Conservation (phyloP, 2,329 filamentous ascomycete genomes). For the Scytalidium lignicola region DNA sequence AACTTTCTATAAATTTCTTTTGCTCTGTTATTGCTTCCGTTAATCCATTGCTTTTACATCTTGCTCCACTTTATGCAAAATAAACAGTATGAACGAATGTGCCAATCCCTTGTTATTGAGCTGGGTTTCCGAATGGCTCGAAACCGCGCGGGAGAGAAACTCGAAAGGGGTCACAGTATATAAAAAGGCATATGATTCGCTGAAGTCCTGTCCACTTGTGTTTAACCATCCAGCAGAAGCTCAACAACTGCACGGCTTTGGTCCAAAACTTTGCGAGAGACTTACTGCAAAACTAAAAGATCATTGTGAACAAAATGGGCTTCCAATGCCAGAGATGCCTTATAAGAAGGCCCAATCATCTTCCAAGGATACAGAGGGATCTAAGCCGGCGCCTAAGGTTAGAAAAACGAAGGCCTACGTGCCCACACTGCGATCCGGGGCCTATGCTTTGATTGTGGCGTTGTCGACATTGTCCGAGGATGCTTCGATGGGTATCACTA, state of each 20-base stretch:
- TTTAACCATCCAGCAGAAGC: constrained; percentile 65
- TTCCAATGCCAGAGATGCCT: constrained; percentile 61
- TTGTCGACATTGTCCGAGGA: constrained; percentile 56
- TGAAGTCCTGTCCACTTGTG: constrained; percentile 70
- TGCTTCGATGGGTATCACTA: constrained; percentile 54
- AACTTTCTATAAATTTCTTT: background rate
- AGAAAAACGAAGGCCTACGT: constrained; percentile 64
- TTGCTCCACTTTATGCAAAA: background rate
- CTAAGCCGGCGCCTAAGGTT: constrained; percentile 45
- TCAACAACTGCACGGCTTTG: constrained; percentile 68
- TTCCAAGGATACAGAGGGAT: constrained; percentile 2
- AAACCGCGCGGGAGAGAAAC: constrained; percentile 62
- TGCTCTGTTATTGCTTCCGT: background rate
- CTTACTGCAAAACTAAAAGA: constrained; percentile 56
- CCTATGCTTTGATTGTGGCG: constrained; percentile 67
- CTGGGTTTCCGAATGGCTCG: constrained; percentile 76
- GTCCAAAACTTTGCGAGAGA: constrained; percentile 64
- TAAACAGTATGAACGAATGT: constrained; percentile 17
- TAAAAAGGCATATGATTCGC: constrained; percentile 69
- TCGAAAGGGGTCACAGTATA: constrained; percentile 68
- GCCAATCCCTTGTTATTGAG: constrained; percentile 63
- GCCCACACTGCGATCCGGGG: constrained; percentile 65
- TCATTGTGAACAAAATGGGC: constrained; percentile 61
- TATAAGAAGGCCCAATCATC: constrained; percentile 33
- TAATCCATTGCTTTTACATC: background rate